Conservation (phyloP, 257 asterid species). For the Fraxinus anomala region DNA sequence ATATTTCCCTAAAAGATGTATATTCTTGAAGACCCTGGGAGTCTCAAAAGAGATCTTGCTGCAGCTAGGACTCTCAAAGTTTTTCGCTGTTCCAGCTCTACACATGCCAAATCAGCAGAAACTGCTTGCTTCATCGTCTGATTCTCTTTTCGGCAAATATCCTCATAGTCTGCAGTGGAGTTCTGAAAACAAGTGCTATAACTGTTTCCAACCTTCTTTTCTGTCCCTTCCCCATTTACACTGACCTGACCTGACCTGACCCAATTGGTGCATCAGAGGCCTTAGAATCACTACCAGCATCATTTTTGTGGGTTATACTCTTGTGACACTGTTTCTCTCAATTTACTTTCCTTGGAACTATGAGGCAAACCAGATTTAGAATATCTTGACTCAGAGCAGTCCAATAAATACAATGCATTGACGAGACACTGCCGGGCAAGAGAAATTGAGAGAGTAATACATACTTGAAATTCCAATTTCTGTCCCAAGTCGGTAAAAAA, state of each 20-base stretch:
- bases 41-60: slow-evolving; percentile 64
- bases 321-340: slow-evolving; percentile 37
- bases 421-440: slow-evolving; percentile 72
- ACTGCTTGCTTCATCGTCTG: slow-evolving; percentile 62
- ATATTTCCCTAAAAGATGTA: slow-evolving; percentile 59
- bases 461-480: slow-evolving; percentile 59
- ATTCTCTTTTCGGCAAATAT: slow-evolving; percentile 52
- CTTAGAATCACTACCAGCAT: too few relatives aligned
- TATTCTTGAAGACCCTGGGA: slow-evolving; percentile 50
- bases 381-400: slow-evolving; percentile 44
- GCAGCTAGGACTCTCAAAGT: slow-evolving; percentile 58
- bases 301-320: slow-evolving; percentile 10
- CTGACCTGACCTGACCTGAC: too few relatives aligned
- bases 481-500: slow-evolving; percentile 55
- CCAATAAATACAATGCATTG: slow-evolving; percentile 66
- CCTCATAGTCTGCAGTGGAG: slow-evolving; percentile 54
- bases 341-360: slow-evolving; percentile 43
- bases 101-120: slow-evolving; percentile 73
- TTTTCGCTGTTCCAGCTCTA: slow-evolving; percentile 69
- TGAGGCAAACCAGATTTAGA: slow-evolving; percentile 32
- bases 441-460: slow-evolving; percentile 48
- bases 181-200: slow-evolving; percentile 43
- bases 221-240: slow-evolving; percentile 41
- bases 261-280: too few relatives aligned
- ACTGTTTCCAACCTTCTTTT: slow-evolving; percentile 57